A percentile compares a stretch with the other conserved stretches of the same genome.
Conservation (phyloP, 2,329 filamentous ascomycete species). For the Ilyonectria robusta region DNA sequence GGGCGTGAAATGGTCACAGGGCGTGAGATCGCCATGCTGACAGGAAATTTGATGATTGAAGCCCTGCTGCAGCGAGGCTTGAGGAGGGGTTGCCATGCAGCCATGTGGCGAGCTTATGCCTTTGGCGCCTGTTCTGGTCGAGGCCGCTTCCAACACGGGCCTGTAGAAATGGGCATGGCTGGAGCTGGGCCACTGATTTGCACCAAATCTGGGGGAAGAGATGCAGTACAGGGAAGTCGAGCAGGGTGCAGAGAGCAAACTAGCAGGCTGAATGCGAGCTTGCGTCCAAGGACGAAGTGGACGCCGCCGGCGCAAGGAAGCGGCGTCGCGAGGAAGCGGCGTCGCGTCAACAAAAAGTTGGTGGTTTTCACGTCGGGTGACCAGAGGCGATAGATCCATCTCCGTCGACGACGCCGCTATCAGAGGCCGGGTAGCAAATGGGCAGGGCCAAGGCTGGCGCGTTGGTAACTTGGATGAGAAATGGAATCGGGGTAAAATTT, state of each 20-base stretch:
- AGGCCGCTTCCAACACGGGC: conserved; percentile 4
- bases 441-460: conserved; percentile 36
- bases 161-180: background rate
- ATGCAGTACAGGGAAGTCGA: background rate
- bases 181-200: conserved; percentile 18
- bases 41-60: conserved; percentile 2
- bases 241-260: background rate
- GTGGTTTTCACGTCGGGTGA: conserved; percentile 30
- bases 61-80: background rate
- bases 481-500: conserved; percentile 52
- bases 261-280: conserved; percentile 6
- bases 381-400: conserved; percentile 38
- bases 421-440: conserved; percentile 44
- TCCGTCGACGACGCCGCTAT: conserved; percentile 46
- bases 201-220: conserved; percentile 27
- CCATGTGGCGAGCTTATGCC: background rate
- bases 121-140: conserved; percentile 2
- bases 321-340: conserved; percentile 23
- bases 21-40: conserved; percentile 1
- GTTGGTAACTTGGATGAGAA: conserved; percentile 50
- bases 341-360: conserved; percentile 7
- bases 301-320: conserved; percentile 14
- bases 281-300: conserved; percentile 5
- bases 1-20: conserved; percentile 3
- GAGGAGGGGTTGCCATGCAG: background rate